These are phyloP conservation scores for Diplodia scrobiculata DNA, from an alignment of 2,329 filamentous ascomycete species.

Conservation along the genomic window DNA sequence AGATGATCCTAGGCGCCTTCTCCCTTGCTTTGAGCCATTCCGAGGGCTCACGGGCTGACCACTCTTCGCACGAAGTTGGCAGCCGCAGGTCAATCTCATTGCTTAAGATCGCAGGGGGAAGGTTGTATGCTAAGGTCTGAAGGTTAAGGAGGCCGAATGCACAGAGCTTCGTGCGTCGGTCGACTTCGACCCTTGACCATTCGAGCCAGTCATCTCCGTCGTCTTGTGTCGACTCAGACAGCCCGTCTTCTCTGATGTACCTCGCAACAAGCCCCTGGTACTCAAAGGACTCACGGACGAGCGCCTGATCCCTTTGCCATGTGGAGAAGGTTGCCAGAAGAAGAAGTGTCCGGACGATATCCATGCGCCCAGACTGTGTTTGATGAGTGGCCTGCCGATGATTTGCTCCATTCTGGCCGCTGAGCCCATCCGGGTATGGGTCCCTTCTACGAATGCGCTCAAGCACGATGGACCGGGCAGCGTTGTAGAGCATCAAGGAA, in stretches of 20 bases:
- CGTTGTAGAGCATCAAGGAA: slow-evolving; percentile 9
- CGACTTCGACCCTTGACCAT: slow-evolving; percentile 1
- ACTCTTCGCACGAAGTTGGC: slow-evolving; percentile 10
- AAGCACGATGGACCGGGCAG: slow-evolving; percentile 1
- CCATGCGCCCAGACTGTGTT: slow-evolving; percentile 23
- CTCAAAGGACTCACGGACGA: slow-evolving; percentile 12
- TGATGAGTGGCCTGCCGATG: slow-evolving; percentile 30
- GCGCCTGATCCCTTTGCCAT: slow-evolving; percentile 1
- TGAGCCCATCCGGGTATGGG: not conserved
- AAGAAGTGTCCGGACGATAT: slow-evolving; percentile 32
- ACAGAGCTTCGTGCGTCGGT: slow-evolving; percentile 17
- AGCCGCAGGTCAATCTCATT: slow-evolving; percentile 8
- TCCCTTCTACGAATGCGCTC: slow-evolving; percentile 15
- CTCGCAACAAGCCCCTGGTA: slow-evolving; percentile 10
- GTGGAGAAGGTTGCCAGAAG: slow-evolving; percentile 15
- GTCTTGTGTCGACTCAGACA: not conserved
- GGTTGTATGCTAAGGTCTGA: slow-evolving; percentile 2
- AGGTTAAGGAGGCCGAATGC: slow-evolving; percentile 20
- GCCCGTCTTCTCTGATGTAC: slow-evolving; percentile 11
- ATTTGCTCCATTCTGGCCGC: not conserved
- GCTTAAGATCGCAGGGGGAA: not conserved
- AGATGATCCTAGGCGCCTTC: not conserved
- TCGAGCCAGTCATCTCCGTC: slow-evolving; percentile 1
- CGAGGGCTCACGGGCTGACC: not conserved
- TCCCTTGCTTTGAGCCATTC: slow-evolving; percentile 30